Evolutionary conservation across 768 basidiomycete species (phyloP).

Genomic region (Russula sp.): DNA sequence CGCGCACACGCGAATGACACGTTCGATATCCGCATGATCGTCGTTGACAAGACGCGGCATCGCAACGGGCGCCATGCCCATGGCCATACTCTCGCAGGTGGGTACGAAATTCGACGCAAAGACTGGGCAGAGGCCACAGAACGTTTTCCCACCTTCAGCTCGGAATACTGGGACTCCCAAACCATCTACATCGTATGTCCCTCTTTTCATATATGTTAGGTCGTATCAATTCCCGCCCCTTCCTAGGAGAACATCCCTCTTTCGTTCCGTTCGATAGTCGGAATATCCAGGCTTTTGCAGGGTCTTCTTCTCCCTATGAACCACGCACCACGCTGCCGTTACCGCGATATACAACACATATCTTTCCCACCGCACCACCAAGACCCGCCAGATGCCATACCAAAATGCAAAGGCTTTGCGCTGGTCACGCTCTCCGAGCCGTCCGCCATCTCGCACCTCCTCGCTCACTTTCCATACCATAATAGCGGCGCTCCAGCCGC

Average conservation of each 20-base stretch:
- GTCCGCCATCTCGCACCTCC: constrained; percentile 37
- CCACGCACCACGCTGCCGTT: constrained; percentile 1
- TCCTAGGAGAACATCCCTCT: constrained; percentile 66
- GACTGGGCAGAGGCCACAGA: constrained; percentile 31
- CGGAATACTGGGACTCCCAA: constrained; percentile 52
- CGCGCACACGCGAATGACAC: constrained; percentile 39
- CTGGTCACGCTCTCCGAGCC: constrained; percentile 47
- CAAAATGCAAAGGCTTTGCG: constrained; percentile 70
- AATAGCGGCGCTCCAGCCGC: constrained; percentile 21
- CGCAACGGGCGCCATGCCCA: constrained; percentile 9
- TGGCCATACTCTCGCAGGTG: constrained; percentile 31
- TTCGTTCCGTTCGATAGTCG: constrained; percentile 43
- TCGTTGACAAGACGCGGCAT: constrained; percentile 31
- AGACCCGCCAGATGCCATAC: constrained; percentile 46
- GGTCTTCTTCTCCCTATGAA: constrained; percentile 26
- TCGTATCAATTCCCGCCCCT: not conserved
- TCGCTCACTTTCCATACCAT: constrained; percentile 56
- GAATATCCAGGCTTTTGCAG: constrained; percentile 32
- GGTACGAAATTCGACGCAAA: constrained; percentile 60
- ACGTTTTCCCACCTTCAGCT: constrained; percentile 25
- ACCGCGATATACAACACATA: constrained; percentile 42
- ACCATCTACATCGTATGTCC: constrained; percentile 62
- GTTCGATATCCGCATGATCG: constrained; percentile 57
- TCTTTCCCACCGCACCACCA: constrained; percentile 55
- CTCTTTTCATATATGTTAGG: not conserved